Base-by-base conservation (phyloP, 129 eudicot genomes). In the Flaveria sonorensis region DNA sequence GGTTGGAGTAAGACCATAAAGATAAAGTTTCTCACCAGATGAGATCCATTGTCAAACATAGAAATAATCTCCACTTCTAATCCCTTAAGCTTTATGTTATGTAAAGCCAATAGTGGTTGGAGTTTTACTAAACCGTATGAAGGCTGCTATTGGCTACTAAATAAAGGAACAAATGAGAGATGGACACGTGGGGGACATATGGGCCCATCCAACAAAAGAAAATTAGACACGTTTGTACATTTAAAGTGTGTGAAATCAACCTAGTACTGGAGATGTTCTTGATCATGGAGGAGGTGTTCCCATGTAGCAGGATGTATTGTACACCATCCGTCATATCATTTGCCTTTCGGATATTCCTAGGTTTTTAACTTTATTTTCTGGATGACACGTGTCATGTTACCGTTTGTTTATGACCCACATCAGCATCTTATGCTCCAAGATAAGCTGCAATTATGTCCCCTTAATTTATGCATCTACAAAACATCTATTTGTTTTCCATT, bases 361-460 rank as follows among this genome's bases (percentile, higher is more conserved):
- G 79, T 73, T 73, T 18, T 30, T 6, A 15, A 3, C 14, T 40
- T 72, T 1, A 11, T 12, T 40, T 21, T 30, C 1, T 23, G 68
- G 36, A n/a, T 42, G 79, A 80, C 83, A 65, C 75, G 11, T 80
- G 83, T 73, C 74, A 43, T 52, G 70, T 65, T 43, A 57, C 53
- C 45, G 66, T 67, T 80, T 63, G 60, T 68, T 65, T 28, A 14
- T 39, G 69, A 45, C 71, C 40, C 70, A 43, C 69, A 45, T 69
- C 6, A 45, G 76, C 70, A 69, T 78, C 82, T 69, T 70, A 55
- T 77, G 75, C 81, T 77, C 73, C 81, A 7, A 15, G 46, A 79
- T 72, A 21, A 64, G 12, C 78, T 63, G 40, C 79, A 66, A 66
- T 40, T 53, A 73, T 73, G 75, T 73, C 63, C 53, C 63, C 70